Base-by-base conservation (phyloP, 768 basidiomycete species). In the Sistotremastrum niveocremeum region DNA sequence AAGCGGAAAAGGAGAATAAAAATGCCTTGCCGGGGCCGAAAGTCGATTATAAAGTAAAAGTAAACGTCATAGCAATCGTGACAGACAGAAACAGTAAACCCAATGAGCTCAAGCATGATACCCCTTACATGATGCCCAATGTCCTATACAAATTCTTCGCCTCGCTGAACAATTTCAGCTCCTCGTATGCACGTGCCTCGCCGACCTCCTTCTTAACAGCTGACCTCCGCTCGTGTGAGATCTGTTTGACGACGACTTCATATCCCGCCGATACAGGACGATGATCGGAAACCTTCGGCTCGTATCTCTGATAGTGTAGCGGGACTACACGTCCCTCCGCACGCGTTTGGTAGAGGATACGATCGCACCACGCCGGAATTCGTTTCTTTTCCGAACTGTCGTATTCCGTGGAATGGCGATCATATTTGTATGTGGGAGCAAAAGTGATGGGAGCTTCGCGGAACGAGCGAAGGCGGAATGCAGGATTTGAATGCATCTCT, bases 291-390 rank as follows among this genome's bases (percentile, higher is more conserved):
- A 93, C 78, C 52, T 88, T 85, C 44, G 71, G 74, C 61, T 95
- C 91, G 61, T 87, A 93, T 12, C 94, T 71, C 38, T 62, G 61
- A 61, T 99, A 95, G 54, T 77, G 76, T 52, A 86, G 49, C 57
- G 76, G 72, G 45, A 66, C 58, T 31, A 94, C 79, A 6, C 86
- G 69, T 8, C 60, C 63, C 9, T 69, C 66, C 10, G 71, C 74
- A 10, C 67, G 68, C 37, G 75, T 66, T 4, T 79, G 76, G 77
- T 81, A 94, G 37, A 98, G 65, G 20, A 99, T 76, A 4, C 94
- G 81, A 60, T 99, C 94, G 59, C 94, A 99, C 91, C 93, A 99
- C 2, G 94, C 91, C 3, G 94, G 94, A 6, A 79, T 70, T 0
- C 94, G 81, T 8, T 74, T 72, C 62, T 98, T 97, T 60, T 89